These are phyloP conservation scores for Amaranthus hypochondriacus DNA, from an alignment of 148 eudicot species.

Conservation along the genomic window DNA sequence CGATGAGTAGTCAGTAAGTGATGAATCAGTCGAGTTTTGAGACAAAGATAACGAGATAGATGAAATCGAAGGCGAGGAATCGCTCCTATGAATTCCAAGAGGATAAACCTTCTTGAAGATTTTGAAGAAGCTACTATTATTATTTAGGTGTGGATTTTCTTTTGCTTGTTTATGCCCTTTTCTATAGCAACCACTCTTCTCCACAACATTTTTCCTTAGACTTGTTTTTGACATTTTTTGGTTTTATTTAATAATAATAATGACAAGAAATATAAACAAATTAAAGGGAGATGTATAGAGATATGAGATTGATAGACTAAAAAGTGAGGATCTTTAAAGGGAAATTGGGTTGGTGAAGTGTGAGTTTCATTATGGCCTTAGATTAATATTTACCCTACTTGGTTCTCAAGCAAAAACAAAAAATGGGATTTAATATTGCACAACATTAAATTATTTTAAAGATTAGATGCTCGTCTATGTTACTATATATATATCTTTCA, in stretches of 20 bases:
- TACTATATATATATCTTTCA: constrained; percentile 6
- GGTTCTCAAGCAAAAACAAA: constrained; percentile 32
- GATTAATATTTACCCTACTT: constrained; percentile 28
- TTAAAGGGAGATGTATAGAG: constrained; percentile 10
- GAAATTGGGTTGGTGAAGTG: constrained; percentile 53
- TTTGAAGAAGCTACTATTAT: constrained; percentile 40
- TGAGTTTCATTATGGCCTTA: constrained; percentile 33
- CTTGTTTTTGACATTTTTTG: constrained; percentile 51
- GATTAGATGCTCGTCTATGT: constrained; percentile 4
- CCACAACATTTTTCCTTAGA: constrained; percentile 43
- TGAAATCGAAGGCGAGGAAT: constrained; percentile 70
- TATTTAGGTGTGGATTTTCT: constrained; percentile 43
- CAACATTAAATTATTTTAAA: not conserved
- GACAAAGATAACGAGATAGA: constrained; percentile 64
- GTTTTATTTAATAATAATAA: not conserved
- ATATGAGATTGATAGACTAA: constrained; percentile 28
- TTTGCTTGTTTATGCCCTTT: constrained; percentile 30
- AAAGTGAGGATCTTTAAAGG: constrained; percentile 23
- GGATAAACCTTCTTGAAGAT: constrained; percentile 83
- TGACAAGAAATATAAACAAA: constrained; percentile 10
- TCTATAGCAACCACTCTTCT: constrained; percentile 38
- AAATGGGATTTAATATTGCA: not conserved
- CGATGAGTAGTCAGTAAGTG: constrained; percentile 51
- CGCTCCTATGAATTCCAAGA: constrained; percentile 49
- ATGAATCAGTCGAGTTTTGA: constrained; percentile 66